Percentiles rank a stretch among this genome's conserved stretches.
These are phyloP conservation scores for Boechera stricta DNA, from an alignment of 345 rosid species.

Conservation along the genomic window DNA sequence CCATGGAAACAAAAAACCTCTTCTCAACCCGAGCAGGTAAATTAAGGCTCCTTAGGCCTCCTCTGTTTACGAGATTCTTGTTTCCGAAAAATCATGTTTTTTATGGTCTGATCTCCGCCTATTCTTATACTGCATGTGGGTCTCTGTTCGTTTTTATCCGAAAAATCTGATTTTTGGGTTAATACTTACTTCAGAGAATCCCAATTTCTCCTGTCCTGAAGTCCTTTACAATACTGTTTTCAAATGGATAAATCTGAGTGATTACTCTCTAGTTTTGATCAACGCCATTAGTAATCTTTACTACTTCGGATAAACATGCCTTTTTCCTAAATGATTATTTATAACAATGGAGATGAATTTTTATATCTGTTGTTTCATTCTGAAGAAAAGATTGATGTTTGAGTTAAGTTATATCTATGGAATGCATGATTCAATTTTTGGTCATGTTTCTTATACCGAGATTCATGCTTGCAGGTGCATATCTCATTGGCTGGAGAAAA, in stretches of 20 bases:
- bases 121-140: slow-evolving; percentile 26
- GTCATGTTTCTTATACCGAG: slow-evolving; percentile 56
- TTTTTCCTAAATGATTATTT: neutral
- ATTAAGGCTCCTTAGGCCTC: neutral
- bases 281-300: slow-evolving; percentile 2
- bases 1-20: slow-evolving; percentile 61
- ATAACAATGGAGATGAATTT: neutral
- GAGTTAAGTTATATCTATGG: neutral
- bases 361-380: neutral
- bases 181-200: neutral
- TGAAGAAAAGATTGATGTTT: neutral
- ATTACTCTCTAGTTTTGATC: neutral
- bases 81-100: slow-evolving; percentile 17
- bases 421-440: slow-evolving; percentile 2
- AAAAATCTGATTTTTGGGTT: slow-evolving; percentile 25
- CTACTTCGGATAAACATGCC: neutral
- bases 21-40: slow-evolving; percentile 83
- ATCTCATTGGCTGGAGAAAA: slow-evolving; percentile 83
- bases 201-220: neutral
- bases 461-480: slow-evolving; percentile 50
- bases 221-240: neutral
- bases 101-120: slow-evolving; percentile 4
- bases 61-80: slow-evolving; percentile 9
- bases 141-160: slow-evolving; percentile 5
- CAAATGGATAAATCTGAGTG: neutral